Percentiles rank a stretch among this genome's conserved stretches.
These are phyloP conservation scores for Claviceps spartinae DNA, from an alignment of 2,329 filamentous ascomycete species.

Conservation along the genomic window DNA sequence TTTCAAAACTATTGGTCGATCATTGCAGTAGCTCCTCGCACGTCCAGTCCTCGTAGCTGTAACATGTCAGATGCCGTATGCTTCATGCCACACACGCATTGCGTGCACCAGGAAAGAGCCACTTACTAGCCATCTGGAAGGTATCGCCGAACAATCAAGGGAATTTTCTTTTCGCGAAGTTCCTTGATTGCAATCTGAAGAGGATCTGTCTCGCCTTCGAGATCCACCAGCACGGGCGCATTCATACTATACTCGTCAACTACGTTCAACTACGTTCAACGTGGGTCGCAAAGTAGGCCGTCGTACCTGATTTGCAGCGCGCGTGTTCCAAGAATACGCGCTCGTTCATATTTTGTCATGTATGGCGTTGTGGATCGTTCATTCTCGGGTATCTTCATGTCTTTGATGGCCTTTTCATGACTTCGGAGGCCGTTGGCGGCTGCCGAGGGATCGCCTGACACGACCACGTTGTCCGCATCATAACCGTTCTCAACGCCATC, in stretches of 20 bases:
- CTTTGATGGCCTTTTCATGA: slow-evolving; percentile 44
- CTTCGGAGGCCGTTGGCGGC: slow-evolving; percentile 39
- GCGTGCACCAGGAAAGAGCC: not conserved
- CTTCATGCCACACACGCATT: too few species aligned
- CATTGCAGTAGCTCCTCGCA: slow-evolving; percentile 80
- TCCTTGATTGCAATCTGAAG: slow-evolving; percentile 97
- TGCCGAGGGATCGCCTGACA: slow-evolving; percentile 49
- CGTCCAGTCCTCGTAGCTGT: slow-evolving; percentile 97
- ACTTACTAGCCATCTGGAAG: slow-evolving; percentile 91
- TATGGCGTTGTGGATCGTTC: slow-evolving; percentile 89
- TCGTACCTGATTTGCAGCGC: slow-evolving; percentile 87
- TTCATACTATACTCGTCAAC: slow-evolving; percentile 58
- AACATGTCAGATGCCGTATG: slow-evolving; percentile 6
- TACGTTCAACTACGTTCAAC: too few species aligned
- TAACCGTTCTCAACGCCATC: slow-evolving; percentile 39
- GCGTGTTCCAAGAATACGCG: slow-evolving; percentile 81
- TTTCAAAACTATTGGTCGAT: slow-evolving; percentile 6
- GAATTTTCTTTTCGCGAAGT: slow-evolving; percentile 96
- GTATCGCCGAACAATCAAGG: slow-evolving; percentile 86
- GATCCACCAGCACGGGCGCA: slow-evolving; percentile 87
- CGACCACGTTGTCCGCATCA: slow-evolving; percentile 45
- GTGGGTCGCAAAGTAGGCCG: slow-evolving; percentile 12
- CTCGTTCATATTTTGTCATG: slow-evolving; percentile 98
- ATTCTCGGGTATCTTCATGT: slow-evolving; percentile 84
- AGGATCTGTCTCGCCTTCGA: slow-evolving; percentile 95